phyloP scores from a whole-genome alignment of 2,329 filamentous ascomycete species.

The Diaporthe sp. region DNA sequence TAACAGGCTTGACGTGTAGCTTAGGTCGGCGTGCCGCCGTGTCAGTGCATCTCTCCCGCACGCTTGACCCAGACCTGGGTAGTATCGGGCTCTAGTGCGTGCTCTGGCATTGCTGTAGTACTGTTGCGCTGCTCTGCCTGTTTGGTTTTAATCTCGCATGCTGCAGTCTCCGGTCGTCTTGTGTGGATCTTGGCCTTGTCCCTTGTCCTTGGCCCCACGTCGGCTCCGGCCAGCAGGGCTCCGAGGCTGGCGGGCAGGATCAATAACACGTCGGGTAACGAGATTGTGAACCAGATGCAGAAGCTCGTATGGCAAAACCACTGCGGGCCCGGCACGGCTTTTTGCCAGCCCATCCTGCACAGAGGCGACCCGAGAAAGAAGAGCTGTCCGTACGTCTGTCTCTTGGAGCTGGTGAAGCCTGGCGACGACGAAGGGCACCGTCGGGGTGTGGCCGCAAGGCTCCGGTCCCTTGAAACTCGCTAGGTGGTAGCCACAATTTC shows the following conservation, averaged over 20 bases:
- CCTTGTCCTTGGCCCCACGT: constrained; percentile 15
- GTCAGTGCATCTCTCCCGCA: neutral
- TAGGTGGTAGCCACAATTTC: constrained; percentile 63
- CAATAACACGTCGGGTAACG: neutral
- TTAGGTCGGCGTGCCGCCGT: neutral
- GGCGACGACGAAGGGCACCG: neutral
- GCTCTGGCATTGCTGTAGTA: neutral
- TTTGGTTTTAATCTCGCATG: constrained; percentile 32
- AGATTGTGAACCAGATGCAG: neutral
- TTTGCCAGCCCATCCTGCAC: constrained; percentile 17
- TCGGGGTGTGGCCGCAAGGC: constrained; percentile 48
- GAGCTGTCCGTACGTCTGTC: constrained; percentile 11
- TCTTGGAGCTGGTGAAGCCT: neutral
- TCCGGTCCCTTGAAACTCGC: constrained; percentile 66
- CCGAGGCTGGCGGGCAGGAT: neutral
- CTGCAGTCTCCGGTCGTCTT: neutral
- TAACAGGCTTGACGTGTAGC: neutral
- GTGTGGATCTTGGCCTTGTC: constrained; percentile 11
- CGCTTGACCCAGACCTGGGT: neutral
- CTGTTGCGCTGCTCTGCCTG: neutral
- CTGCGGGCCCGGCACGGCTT: constrained; percentile 13
- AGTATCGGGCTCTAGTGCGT: neutral
- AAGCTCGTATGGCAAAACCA: constrained; percentile 1
- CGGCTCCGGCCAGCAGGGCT: constrained; percentile 19
- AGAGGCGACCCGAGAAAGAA: constrained; percentile 22